Conservation (phyloP, 2,329 filamentous ascomycete genomes). For the Fusarium sp. region DNA sequence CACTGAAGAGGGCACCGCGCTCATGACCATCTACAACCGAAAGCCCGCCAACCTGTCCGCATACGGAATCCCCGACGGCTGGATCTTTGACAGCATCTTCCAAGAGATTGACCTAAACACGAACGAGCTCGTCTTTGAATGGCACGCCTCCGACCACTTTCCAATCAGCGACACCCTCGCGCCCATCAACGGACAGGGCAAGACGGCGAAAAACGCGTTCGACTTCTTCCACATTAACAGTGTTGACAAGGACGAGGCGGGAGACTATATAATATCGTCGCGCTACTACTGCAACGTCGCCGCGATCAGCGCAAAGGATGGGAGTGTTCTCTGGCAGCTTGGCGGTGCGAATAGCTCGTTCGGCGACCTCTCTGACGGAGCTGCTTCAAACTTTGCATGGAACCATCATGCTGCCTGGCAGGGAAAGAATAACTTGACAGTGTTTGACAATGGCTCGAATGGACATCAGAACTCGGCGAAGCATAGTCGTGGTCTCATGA, state of each 20-base stretch:
- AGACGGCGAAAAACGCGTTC: slow-evolving; percentile 51
- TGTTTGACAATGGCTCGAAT: slow-evolving; percentile 52
- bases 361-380: slow-evolving; percentile 48
- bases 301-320: slow-evolving; percentile 60
- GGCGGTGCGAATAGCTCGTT: slow-evolving; percentile 60
- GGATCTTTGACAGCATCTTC: slow-evolving; percentile 52
- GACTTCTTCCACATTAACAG: slow-evolving; percentile 71
- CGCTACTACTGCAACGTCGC: slow-evolving; percentile 61
- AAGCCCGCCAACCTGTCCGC: slow-evolving; percentile 40
- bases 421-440: slow-evolving; percentile 63
- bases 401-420: slow-evolving; percentile 64
- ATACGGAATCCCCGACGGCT: slow-evolving; percentile 38
- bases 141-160: slow-evolving; percentile 51
- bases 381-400: slow-evolving; percentile 56
- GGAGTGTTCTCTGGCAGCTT: slow-evolving; percentile 64
- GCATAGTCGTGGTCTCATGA: slow-evolving; percentile 42
- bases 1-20: slow-evolving; percentile 53
- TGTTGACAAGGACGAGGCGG: slow-evolving; percentile 61
- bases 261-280: slow-evolving; percentile 67
- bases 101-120: slow-evolving; percentile 64
- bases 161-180: slow-evolving; percentile 25
- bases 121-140: slow-evolving; percentile 62
- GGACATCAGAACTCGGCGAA: slow-evolving; percentile 24
- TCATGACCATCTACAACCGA: slow-evolving; percentile 54
- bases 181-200: slow-evolving; percentile 35